Evolutionary conservation across 352 stramenopile species (phyloP).

Genomic region (Blastocystis sp.): DNA sequence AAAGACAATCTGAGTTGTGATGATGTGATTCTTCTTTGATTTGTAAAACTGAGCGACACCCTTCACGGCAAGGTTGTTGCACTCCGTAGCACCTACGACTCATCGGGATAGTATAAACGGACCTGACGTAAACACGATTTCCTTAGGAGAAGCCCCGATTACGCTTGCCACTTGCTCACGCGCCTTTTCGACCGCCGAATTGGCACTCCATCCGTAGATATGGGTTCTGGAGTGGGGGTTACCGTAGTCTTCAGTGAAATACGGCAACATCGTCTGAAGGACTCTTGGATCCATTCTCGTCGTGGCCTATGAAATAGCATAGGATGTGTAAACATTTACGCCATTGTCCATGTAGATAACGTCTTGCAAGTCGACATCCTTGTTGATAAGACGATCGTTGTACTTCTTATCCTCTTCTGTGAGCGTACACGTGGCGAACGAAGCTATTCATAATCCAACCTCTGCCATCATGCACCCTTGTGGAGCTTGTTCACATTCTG

Average conservation of each 20-base stretch:
- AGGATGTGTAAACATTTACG: not conserved
- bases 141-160: slow-evolving; percentile 85
- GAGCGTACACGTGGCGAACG: not conserved
- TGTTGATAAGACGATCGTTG: slow-evolving; percentile 49
- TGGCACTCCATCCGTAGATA: slow-evolving; percentile 91
- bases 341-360: slow-evolving; percentile 54
- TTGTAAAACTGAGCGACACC: slow-evolving; percentile 87
- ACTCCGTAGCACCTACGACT: slow-evolving; percentile 78
- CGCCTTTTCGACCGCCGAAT: slow-evolving; percentile 82
- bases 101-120: not conserved
- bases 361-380: slow-evolving; percentile 37
- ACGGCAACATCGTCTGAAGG: slow-evolving; percentile 93
- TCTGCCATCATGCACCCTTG: not conserved
- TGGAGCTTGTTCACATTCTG: not conserved
- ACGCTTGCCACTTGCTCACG: slow-evolving; percentile 76
- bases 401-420: not conserved
- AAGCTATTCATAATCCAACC: not conserved
- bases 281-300: slow-evolving; percentile 93
- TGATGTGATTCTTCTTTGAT: slow-evolving; percentile 90
- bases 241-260: slow-evolving; percentile 84
- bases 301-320: slow-evolving; percentile 73
- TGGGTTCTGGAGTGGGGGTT: slow-evolving; percentile 98
- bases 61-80: slow-evolving; percentile 97
- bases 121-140: slow-evolving; percentile 97
- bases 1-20: slow-evolving; percentile 84